Conservation (phyloP, 169 alveolate species). For the Plasmodium chabaudi region DNA sequence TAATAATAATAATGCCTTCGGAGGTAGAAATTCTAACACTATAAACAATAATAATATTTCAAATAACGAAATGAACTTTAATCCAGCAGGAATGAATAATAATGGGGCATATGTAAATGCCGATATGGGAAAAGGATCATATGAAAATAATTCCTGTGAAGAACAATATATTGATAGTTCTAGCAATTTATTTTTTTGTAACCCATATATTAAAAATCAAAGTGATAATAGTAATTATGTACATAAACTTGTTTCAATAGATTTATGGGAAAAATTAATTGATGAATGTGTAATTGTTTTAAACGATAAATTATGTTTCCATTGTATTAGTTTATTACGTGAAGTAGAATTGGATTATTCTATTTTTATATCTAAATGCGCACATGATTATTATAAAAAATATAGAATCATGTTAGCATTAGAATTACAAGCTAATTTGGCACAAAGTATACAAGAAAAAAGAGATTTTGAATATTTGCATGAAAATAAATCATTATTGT, state of each 20-base stretch:
- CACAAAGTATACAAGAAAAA: constrained; percentile 76
- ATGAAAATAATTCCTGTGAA: constrained; percentile 8
- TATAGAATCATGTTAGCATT: constrained; percentile 75
- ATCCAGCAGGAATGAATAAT: not conserved
- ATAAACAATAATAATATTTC: not conserved
- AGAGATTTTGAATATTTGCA: constrained; percentile 71
- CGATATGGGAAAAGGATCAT: too few relatives aligned
- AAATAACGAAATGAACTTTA: not conserved
- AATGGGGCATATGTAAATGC: too few relatives aligned
- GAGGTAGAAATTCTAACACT: not conserved
- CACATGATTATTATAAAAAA: constrained; percentile 75
- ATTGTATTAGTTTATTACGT: constrained; percentile 39
- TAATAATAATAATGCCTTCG: not conserved
- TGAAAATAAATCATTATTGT: constrained; percentile 69
- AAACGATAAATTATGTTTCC: constrained; percentile 59
- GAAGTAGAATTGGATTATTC: constrained; percentile 74
- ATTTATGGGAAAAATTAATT: constrained; percentile 75
- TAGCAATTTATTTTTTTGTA: constrained; percentile 35
- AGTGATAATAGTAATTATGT: constrained; percentile 49
- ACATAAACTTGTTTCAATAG: constrained; percentile 69
- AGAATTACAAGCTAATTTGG: constrained; percentile 69
- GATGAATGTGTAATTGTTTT: constrained; percentile 69
- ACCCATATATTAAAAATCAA: constrained; percentile 55
- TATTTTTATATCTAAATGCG: constrained; percentile 72
- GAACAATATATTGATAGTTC: constrained; percentile 42